Evolutionary conservation across 1,139 yeast genomes (phyloP), one percentile per base, ranked within the genome.

Genomic region (Geotrichum aggregatum): DNA sequence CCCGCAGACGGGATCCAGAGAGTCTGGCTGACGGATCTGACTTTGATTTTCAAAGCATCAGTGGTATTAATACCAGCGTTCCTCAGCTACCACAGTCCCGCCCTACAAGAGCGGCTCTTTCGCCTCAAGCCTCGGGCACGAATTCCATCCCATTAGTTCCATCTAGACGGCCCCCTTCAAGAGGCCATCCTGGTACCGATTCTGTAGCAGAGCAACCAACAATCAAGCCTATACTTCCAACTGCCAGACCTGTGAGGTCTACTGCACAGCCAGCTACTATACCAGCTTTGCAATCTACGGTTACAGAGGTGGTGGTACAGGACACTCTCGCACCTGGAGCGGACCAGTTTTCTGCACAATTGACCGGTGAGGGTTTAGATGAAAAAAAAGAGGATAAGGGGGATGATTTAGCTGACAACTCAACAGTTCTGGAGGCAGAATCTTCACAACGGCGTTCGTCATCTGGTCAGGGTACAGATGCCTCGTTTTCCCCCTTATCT

Each of bases 81-180:
- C 44, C 44, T 22, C 30, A 22, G 21, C 3, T 45, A 5, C 49
- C 49, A 10, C 34, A 22, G 8, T 28, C 31, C 16, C 49, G 49
- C 13, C 49, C 49, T 11, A 26, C 16, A 8, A 19, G 26, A 24
- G n/a, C 42, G 3, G 11, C 46, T 34, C 31, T 19, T 4, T 7
- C 36, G 13, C 35, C 45, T n/a, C 35, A 16, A 28, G 4, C 14
- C 18, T 5, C 24, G 16, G 34, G 7, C 8, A 2, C 3, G 7
- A 26, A 16, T 34, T 34, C 36, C 8, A n/a, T 30, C 18, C 44
- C 44, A 13, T n/a, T 33, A 7, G 22, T 42, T 14, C 45, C 45
- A 7, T 16, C 36, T 13, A 26, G 22, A 30, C 21, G 36, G 2
- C 36, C 35, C 13, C 35, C 45, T 30, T 42, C 45, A 5, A 13